Base-by-base conservation (phyloP, 352 stramenopile genomes). In the Globisporangium solare region DNA sequence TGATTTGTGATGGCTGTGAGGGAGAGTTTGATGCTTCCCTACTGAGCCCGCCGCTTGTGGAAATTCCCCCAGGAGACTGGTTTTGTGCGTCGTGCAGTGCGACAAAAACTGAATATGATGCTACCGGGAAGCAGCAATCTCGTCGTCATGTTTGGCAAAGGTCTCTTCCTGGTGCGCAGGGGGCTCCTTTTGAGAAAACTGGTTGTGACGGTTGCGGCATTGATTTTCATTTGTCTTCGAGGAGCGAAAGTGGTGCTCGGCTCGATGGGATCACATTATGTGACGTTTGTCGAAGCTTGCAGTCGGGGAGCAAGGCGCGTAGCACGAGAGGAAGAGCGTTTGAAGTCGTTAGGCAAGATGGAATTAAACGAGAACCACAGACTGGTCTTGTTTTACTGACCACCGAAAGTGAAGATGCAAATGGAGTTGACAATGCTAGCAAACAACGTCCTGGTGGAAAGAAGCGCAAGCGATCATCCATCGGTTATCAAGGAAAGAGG, bases 1-100 rank as follows among this genome's bases (percentile, higher is more conserved):
- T 79, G 18, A 67, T 77, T n/a, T 80, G 71, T 27, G 71, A 77
- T 17, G 68, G 64, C 0, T 80, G 71, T 37, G 69, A 75, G 24
- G 58, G 60, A 42, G 68, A 74, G 32, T 70, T 68, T 22, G 70
- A 78, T n/a, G 31, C 67, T n/a, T 27, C 37, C 6, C 60, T 56
- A 18, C 51, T 79, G 15, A 41, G 55, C 47, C 67, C 67, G 17
- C 56, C 60, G 8, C 59, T 60, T 35, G 47, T 51, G 1, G 52
- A 63, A 18, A 46, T 72, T n/a, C 66, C 68, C 3, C 57, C 64
- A n/a, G 66, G 66, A 8, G 69, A 81, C 31, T 77, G 71, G 68
- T 81, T 71, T 51, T 78, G 69, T 39, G 20, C 3, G 12, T n/a
- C 35, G 21, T 63, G 57, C 12, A 18, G 10, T 7, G 39, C 39